Base-by-base conservation (phyloP, 2,329 filamentous ascomycete species). In the Penicillium sumatraense region DNA sequence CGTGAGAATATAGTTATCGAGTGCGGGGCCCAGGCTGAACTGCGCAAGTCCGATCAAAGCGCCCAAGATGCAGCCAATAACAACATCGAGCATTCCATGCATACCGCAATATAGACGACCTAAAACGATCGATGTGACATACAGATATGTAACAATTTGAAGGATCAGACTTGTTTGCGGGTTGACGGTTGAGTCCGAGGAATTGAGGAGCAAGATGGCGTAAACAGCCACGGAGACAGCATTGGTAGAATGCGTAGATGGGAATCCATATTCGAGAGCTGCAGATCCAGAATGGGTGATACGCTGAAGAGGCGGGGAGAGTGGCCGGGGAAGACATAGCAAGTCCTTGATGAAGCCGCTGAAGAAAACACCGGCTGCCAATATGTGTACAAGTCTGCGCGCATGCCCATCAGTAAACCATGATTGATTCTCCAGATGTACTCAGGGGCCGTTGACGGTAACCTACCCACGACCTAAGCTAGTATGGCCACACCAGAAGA, bases 251-350 rank as follows among this genome's bases (percentile, higher is more conserved):
- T 99, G 95, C 0, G 95, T 98, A 8, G 93, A 97, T 0, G 95
- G 95, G 66, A 98, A 98, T 18, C 95, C 95, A 71, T 99, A 99
- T 71, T 99, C 95, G 51, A 99, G 83, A 9, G 93, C 92, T 3
- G 91, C 93, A 5, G 91, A 96, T 3, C 93, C 93, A 48, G 93
- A 98, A 93, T 97, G 97, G 63, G 93, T 97, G 72, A 99, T 98
- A 50, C 95, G 87, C 56, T 96, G 88, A 14, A 99, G 82, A 1
- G 95, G 95, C 18, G 95, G 95, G 3, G 93, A 97, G 20, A 98
- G 80, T 1, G 95, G 95, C 24, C 95, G 86, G 13, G 95, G 95
- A 16, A 99, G 84, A 68, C 95, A 98, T 67, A 93, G 85, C 75
- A 97, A 83, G 74, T 99, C 95, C 72, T 99, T 99, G 67, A 97